Conservation (phyloP, 2,329 filamentous ascomycete genomes). For the Pseudogymnoascus sp. region DNA sequence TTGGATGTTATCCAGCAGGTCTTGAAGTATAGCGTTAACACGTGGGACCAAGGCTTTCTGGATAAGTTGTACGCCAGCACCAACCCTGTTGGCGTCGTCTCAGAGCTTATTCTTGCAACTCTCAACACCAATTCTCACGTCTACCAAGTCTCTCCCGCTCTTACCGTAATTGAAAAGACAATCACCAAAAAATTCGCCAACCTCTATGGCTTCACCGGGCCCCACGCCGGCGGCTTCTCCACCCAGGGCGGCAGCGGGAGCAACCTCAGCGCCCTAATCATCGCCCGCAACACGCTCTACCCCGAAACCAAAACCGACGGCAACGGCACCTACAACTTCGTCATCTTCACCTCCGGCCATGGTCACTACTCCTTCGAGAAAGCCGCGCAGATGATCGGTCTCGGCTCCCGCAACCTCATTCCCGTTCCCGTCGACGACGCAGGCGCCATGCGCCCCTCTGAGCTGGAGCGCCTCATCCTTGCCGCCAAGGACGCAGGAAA, state of each 20-base stretch:
- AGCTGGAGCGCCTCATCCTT: slow-evolving; percentile 54
- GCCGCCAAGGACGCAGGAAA: slow-evolving; percentile 57
- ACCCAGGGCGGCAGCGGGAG: slow-evolving; percentile 76
- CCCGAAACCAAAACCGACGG: slow-evolving; percentile 69
- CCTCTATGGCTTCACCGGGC: slow-evolving; percentile 67
- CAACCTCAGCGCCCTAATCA: slow-evolving; percentile 76
- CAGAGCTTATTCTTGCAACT: slow-evolving; percentile 74
- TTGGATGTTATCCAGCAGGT: slow-evolving; percentile 62
- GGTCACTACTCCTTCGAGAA: slow-evolving; percentile 95
- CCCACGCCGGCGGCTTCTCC: slow-evolving; percentile 57
- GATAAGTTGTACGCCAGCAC: slow-evolving; percentile 93
- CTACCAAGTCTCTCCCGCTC: slow-evolving; percentile 74
- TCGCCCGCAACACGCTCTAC: slow-evolving; percentile 79
- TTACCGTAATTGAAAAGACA: slow-evolving; percentile 80
- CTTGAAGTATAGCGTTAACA: slow-evolving; percentile 84
- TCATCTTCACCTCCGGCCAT: slow-evolving; percentile 80
- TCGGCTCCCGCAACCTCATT: slow-evolving; percentile 68
- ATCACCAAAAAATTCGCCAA: slow-evolving; percentile 65
- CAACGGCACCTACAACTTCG: slow-evolving; percentile 57
- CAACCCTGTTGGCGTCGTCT: slow-evolving; percentile 75
- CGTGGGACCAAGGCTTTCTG: slow-evolving; percentile 95
- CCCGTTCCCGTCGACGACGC: slow-evolving; percentile 62
- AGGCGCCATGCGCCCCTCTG: slow-evolving; percentile 62
- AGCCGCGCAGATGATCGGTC: slow-evolving; percentile 80
- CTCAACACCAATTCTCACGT: slow-evolving; percentile 76